Evolutionary conservation across 208 protist genomes (phyloP), one percentile per base, ranked within the genome.

Genomic region (Trypanosomatidae sp.): DNA sequence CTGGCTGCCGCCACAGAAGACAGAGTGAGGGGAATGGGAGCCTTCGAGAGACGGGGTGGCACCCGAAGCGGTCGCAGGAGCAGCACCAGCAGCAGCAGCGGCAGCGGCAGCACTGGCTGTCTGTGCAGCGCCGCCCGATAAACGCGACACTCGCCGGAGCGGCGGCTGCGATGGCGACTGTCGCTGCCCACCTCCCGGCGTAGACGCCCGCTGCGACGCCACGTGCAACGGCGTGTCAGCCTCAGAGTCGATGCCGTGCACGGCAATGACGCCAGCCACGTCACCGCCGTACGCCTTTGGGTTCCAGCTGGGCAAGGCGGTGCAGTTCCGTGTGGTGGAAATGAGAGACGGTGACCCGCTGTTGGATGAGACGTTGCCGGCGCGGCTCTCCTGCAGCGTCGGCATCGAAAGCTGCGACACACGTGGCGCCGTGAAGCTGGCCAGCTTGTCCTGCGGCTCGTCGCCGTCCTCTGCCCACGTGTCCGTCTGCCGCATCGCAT

Each of bases 241-340:
- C 41, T 77, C 66, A 0, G 66, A 77, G 44, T 79, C 69, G 9
- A 65, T 41, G 62, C 59, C 60, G 39, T 59, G 64, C 68, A 79
- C 53, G 28, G 69, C 69, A 39, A 79, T 58, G 28, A 79, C 69
- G 52, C 74, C 64, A 1, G 74, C 74, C 19, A 74, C 69, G 33
- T 79, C 69, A 2, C 69, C 62, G 43, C 74, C 60, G 53, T 74
- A 79, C 13, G 74, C 74, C 69, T 79, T 79, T 19, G 69, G 68
- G 49, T 74, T 60, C 74, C 74, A 79, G 33, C 69, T 79, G n/a
- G 69, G 74, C 28, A 79, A 55, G 10, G 74, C 53, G 1, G 28
- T 43, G 62, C 59, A 65, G n/a, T 46, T 62, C n/a, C 65, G 62
- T 2, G 68, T 74, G 33, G 19, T 52, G 28, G 44, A 73, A 22